phyloP scores from a whole-genome alignment of 768 basidiomycete species.

The Suillus tomentosus region DNA sequence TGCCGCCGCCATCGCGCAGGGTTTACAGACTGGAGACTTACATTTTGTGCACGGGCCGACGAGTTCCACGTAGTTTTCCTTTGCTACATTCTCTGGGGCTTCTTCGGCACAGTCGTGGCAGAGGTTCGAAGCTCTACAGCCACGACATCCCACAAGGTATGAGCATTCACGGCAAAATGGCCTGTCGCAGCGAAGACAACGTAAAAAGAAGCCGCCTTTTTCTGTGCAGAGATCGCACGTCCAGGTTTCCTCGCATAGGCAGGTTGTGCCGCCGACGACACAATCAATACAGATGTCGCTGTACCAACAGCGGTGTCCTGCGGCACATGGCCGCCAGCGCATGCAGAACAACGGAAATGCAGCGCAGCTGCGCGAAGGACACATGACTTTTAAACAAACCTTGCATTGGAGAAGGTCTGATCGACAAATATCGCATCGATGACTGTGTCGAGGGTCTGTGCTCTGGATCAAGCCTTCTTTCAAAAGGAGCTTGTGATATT shows the following conservation, averaged over 20 bases:
- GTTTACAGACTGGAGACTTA: background rate
- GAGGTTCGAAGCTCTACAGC: background rate
- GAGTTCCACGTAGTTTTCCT: background rate
- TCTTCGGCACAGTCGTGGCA: conserved; percentile 1
- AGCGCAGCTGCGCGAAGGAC: background rate
- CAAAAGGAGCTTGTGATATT: background rate
- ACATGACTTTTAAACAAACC: background rate
- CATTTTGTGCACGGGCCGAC: background rate
- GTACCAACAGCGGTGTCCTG: background rate
- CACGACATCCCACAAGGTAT: background rate
- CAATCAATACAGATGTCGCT: background rate
- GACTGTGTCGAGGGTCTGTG: background rate
- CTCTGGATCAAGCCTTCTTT: background rate
- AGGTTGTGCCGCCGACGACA: background rate
- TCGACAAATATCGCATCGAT: background rate
- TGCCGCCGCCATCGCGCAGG: background rate
- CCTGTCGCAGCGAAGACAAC: background rate
- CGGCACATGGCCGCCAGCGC: background rate
- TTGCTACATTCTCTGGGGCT: background rate
- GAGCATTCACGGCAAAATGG: background rate
- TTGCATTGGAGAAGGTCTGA: background rate
- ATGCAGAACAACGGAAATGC: background rate
- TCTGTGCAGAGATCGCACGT: conserved; percentile 3
- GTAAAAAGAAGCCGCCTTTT: background rate
- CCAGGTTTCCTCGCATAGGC: background rate